Base-by-base conservation (phyloP, 1,139 yeast genomes). In the Saccharomyces pastorianus region DNA sequence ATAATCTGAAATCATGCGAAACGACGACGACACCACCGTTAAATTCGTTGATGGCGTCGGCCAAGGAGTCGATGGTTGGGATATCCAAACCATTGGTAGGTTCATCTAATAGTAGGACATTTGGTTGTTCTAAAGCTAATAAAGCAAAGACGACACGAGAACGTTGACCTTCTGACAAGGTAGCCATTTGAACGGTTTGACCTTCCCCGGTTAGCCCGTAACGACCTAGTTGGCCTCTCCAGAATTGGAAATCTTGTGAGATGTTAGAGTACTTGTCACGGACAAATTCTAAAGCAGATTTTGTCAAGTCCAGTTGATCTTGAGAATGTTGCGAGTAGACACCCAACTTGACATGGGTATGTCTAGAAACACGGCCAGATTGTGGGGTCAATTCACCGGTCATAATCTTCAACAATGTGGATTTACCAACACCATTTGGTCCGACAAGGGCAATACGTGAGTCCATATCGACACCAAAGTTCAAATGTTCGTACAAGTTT, bases 31-130 rank as follows among this genome's bases (percentile, higher is more conserved):
- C 97, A 80, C 99, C 99, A 76, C 99, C 99, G 68, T 85, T 88
- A 79, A 88, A 95, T 46, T 83, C 86, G 64, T 89, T 84, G 71
- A 95, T 91, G 59, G 99, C 99, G 57, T 87, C 96, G 55, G 98
- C 99, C 69, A 93, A 80, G 48, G 99, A 93, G 76, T 95, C 99
- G 70, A 93, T 93, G 50, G 99, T 91, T 67, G 97, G 88, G 67
- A 95, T 91, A 79, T 95, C 99, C 75, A 95, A 81, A 81, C 98
- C 99, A 81, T 93, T 93, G 65, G 99, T 93, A 82, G 99, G 99
- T 84, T 95, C 99, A 79, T 93, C 99, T 76, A 93, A 80, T 71
- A 93, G 78, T 67, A 93, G 80, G 75, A 93, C 88, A 76, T 93
- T 93, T 69, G 99, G 99, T 61, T 87, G 79, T 76, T 93, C 98